Base-by-base conservation (phyloP, 2,329 filamentous ascomycete species). In the Ceratocystiopsis sp. region DNA sequence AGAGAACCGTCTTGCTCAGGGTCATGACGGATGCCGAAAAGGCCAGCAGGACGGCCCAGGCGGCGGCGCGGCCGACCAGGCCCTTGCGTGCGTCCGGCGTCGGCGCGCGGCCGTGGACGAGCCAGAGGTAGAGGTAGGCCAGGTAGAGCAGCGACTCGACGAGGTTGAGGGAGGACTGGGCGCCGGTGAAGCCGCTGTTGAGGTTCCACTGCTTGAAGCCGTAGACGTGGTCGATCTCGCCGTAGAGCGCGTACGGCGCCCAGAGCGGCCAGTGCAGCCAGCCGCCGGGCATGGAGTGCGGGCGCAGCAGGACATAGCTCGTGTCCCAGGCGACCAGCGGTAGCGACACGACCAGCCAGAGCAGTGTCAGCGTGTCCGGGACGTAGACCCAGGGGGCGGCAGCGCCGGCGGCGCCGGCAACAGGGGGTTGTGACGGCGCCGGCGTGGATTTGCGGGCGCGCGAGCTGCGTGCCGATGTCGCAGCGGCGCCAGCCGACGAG, bases 241-340 rank as follows among this genome's bases (percentile, higher is more conserved):
- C 83, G 63, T 94, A 93, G 2, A 93, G 73, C 54, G 71, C 74
- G 62, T 94, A 94, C 0, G 83, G 84, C 29, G 62, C 64, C 71
- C 75, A 94, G 37, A 93, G 53, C 2, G 82, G 81, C 63, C 62
- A 66, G 63, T 93, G 83, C 42, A 80, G 64, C 39, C 60, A 61
- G 15, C 85, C 85, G 51, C 84, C 83, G 0, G 78, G 75, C 82
- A 94, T 91, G 45, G 77, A 82, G 59, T 79, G 73, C 29, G 86
- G 86, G 17, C 86, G 82, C 43, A 83, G 64, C 39, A 93, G 66
- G 35, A 93, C 75, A 63, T 93, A 94, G 45, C 67, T 65, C 29
- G 73, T 73, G 62, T 94, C 86, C 86, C 86, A 93, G 41, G 74
- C 55, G 40, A 93, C 84, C 47, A 93, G 69, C 1, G 83, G 84